These are phyloP conservation scores for Coemansia sp. DNA, from an alignment of 192 early-diverging fungal genomes.

Conservation along the genomic window DNA sequence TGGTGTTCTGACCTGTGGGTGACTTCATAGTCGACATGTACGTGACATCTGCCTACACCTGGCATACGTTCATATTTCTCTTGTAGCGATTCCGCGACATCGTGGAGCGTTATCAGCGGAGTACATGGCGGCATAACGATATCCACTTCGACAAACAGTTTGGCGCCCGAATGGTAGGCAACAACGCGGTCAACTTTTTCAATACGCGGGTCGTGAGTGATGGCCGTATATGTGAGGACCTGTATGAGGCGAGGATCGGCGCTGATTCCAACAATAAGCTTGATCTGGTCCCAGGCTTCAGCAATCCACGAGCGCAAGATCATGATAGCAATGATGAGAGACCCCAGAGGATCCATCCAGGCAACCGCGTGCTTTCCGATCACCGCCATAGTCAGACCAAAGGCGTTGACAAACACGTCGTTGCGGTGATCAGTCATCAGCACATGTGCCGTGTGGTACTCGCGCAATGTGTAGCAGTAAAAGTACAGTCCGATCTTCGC, in stretches of 20 bases:
- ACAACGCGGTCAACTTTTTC: constrained; percentile 76
- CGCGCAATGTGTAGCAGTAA: constrained; percentile 66
- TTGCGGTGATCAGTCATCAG: constrained; percentile 76
- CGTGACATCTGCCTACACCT: constrained; percentile 90
- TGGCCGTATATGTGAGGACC: constrained; percentile 81
- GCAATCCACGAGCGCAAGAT: constrained; percentile 69
- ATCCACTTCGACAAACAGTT: constrained; percentile 94
- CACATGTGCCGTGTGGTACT: constrained; percentile 61
- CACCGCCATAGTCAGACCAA: constrained; percentile 69
- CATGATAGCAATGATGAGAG: constrained; percentile 67
- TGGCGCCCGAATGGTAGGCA: constrained; percentile 88
- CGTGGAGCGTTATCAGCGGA: constrained; percentile 79
- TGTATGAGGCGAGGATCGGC: constrained; percentile 81
- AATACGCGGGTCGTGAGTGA: constrained; percentile 70
- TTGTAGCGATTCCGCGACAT: constrained; percentile 90
- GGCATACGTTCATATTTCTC: constrained; percentile 82
- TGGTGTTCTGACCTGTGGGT: constrained; percentile 79
- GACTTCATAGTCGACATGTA: constrained; percentile 93
- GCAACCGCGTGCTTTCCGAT: constrained; percentile 59
- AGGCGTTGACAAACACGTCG: constrained; percentile 71
- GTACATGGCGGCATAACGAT: constrained; percentile 89
- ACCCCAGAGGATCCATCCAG: constrained; percentile 77
- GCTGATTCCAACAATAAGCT: constrained; percentile 78
- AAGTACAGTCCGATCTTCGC: constrained; percentile 66
- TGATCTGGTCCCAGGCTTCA: constrained; percentile 72